These are phyloP conservation scores for Colletotrichum sp. DNA, from an alignment of 2,329 filamentous ascomycete genomes.

Conservation along the genomic window DNA sequence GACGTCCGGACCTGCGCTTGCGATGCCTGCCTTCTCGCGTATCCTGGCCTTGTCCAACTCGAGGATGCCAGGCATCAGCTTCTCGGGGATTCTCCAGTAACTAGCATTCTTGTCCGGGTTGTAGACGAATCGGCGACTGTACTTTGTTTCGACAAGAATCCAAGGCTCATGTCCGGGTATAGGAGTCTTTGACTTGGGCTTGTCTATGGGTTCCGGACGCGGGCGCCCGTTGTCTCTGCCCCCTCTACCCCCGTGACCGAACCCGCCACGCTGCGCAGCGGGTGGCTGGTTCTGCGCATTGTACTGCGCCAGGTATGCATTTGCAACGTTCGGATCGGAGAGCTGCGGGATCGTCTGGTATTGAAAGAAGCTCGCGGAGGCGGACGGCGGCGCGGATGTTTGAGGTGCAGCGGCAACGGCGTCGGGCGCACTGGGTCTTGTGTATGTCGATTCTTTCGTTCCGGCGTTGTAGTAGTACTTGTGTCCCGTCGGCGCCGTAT, in stretches of 20 bases:
- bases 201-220: slow-evolving; percentile 74
- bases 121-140: slow-evolving; percentile 88
- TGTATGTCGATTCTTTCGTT: slow-evolving; percentile 88
- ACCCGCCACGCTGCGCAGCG: slow-evolving; percentile 41
- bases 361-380: slow-evolving; percentile 45
- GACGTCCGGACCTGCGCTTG: slow-evolving; percentile 24
- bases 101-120: slow-evolving; percentile 86
- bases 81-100: slow-evolving; percentile 92
- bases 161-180: slow-evolving; percentile 88
- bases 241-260: slow-evolving; percentile 56
- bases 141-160: slow-evolving; percentile 91
- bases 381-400: not conserved
- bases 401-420: slow-evolving; percentile 9
- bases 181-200: slow-evolving; percentile 77
- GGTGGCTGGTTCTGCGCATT: slow-evolving; percentile 44
- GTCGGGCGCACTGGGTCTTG: slow-evolving; percentile 61
- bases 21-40: slow-evolving; percentile 54
- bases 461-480: slow-evolving; percentile 85
- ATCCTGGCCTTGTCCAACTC: slow-evolving; percentile 76
- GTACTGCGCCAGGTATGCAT: slow-evolving; percentile 65
- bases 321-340: slow-evolving; percentile 61
- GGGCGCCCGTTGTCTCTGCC: slow-evolving; percentile 50
- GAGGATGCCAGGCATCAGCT: slow-evolving; percentile 80
- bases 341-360: slow-evolving; percentile 48
- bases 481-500: slow-evolving; percentile 87